Base-by-base conservation (phyloP, 169 alveolate species). In the Plasmodium yoelii region DNA sequence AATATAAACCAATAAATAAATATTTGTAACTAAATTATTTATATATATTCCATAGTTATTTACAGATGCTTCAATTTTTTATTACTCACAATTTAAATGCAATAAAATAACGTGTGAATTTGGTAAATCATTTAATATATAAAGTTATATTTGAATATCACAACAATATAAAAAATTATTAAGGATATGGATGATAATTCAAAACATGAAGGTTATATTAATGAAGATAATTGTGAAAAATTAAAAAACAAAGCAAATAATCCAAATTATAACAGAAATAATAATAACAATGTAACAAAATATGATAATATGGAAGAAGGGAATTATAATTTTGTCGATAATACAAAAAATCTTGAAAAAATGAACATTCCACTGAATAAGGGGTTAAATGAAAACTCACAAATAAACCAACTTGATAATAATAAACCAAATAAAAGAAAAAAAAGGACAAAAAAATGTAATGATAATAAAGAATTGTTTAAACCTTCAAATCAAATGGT, bases 401-500 rank as follows among this genome's bases (percentile, higher is more conserved):
- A 80, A 8, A 28, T 24, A 55, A 15, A 80, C 22, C 69, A 67
- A 67, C 18, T 49, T 24, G 13, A 34, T 26, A 70, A 34, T n/a
- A 72, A 59, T 57, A 68, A 59, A 57, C 74, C 75, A 59, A 70
- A 68, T 46, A 72, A 59, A 44, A 70, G 28, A 49, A 86, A 70
- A 86, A 65, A 70, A 60, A 57, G 56, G 24, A 69, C 63, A 42
- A 86, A 86, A 69, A 86, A 70, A 70, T 12, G 12, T n/a, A 57
- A 86, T 70, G 56, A 86, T 63, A 15, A 70, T 39, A 18, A 12
- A 5, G 77, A 86, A 59, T 15, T 59, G 39, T 8, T 63, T 13
- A 80, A 64, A 57, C 90, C 90, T 13, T 19, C 61, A n/a, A 80
- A 65, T 34, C 90, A 80, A 80, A 86, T 86, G 91, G 26, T 86